Evolutionary conservation across 257 asterid species (phyloP), one percentile per base, ranked within the genome.

Genomic region (Echites panduratus): DNA sequence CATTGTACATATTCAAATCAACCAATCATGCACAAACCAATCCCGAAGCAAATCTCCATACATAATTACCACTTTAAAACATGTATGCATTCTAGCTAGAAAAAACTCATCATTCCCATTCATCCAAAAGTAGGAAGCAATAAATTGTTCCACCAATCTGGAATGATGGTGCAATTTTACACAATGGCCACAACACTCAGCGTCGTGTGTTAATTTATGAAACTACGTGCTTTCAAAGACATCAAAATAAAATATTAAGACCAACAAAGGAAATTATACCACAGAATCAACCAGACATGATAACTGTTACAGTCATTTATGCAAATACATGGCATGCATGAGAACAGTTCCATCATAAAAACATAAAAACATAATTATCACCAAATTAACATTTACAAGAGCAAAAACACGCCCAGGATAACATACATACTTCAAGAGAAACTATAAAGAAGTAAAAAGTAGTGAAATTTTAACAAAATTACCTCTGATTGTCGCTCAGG

Each of bases 401-500:
- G 24, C 22, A 69, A 68, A 70, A 79, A 59, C 70, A 43, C 40
- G 50, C 62, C 76, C 69, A 82, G 78, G 64, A 40, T 65, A 29
- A 75, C 5, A 78, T 49, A 76, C 78, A 54, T 70, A 29, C 63
- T 68, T 70, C 66, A 69, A 71, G 66, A 61, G 24, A 45, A 78
- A 66, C 74, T 47, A 44, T 4, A 32, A 47, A 64, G 47, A 52
- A 52, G 71, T 44, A 53, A 58, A 53, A 73, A n/a, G 35, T n/a
- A 12, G 68, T 66, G 22, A 26, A 9, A 65, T 53, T 73, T 45
- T 50, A 27, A 4, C 49, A 43, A 69, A 47, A 13, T 61, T 77
- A 91, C 97, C 95, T 89, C 65, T 74, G 91, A 63, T 85, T 86
- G 45, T 89, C 96, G 79, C 67, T 86, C 75, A 86, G 67, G 73